Evolutionary conservation across 805 yeast species (phyloP).

Genomic region (Candida khao-thaluensis): DNA sequence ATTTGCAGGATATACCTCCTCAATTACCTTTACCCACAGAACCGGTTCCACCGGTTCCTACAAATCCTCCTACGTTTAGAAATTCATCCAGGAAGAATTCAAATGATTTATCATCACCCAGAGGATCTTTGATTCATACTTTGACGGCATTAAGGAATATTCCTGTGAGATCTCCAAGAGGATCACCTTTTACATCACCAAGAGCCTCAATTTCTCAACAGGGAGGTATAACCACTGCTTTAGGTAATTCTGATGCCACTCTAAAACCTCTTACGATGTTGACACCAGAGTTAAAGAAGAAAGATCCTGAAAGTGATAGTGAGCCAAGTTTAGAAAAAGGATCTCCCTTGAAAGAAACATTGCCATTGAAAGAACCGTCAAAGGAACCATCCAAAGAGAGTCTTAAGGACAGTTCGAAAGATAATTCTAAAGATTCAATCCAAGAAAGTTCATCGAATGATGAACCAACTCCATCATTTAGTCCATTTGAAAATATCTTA

Average conservation of each 20-base stretch:
- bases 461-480: background rate
- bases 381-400: background rate
- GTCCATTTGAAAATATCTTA: constrained; percentile 12
- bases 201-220: constrained; percentile 47
- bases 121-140: constrained; percentile 42
- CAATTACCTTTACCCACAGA: constrained; percentile 56
- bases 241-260: constrained; percentile 19
- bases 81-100: constrained; percentile 37
- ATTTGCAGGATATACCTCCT: constrained; percentile 52
- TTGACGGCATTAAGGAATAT: constrained; percentile 40
- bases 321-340: background rate
- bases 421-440: background rate
- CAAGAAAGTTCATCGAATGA: no score
- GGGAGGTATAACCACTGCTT: constrained; percentile 12
- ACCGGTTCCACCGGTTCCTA: constrained; percentile 45
- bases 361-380: no score
- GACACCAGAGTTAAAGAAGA: constrained; percentile 1
- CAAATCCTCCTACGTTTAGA: constrained; percentile 33
- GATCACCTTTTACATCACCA: constrained; percentile 45
- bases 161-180: constrained; percentile 36
- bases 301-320: background rate
- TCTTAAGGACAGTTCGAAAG: constrained; percentile 3
- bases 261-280: constrained; percentile 15
- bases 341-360: no score
- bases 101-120: constrained; percentile 36